These are phyloP conservation scores for Kodamaea arcana DNA, from an alignment of 1,139 yeast species.

Conservation along the genomic window DNA sequence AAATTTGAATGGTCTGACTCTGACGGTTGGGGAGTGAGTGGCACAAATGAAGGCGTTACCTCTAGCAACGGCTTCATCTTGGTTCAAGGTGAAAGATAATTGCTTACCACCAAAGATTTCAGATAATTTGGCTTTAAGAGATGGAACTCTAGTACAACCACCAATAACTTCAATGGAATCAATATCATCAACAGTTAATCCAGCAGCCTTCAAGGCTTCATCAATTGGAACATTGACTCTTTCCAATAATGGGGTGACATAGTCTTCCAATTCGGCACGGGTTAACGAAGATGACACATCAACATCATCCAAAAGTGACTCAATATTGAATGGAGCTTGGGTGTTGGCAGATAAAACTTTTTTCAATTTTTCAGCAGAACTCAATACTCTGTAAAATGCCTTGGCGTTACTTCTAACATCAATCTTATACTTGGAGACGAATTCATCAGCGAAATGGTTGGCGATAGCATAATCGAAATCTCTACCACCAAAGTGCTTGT, in stretches of 20 bases:
- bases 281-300: constrained; percentile 88
- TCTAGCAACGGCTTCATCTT: constrained; percentile 98
- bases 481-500: constrained; percentile 98
- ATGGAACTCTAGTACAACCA: constrained; percentile 98
- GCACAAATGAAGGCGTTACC: constrained; percentile 99
- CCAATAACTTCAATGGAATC: constrained; percentile 95
- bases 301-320: constrained; percentile 94
- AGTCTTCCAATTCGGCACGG: constrained; percentile 91
- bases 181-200: constrained; percentile 64
- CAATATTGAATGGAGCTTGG: constrained; percentile 91
- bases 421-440: constrained; percentile 87
- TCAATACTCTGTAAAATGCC: constrained; percentile 88
- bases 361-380: constrained; percentile 91
- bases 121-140: constrained; percentile 74
- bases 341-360: constrained; percentile 95
- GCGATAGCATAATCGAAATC: constrained; percentile 92
- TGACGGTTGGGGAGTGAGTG: constrained; percentile 96
- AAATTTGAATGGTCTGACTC: constrained; percentile 98
- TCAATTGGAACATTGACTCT: constrained; percentile 76
- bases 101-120: constrained; percentile 84
- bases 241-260: constrained; percentile 74
- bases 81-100: constrained; percentile 92
- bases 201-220: constrained; percentile 77
- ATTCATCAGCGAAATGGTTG: constrained; percentile 90
- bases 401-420: constrained; percentile 88